Evolutionary conservation across 2,329 filamentous ascomycete species (phyloP).

Genomic region (Aspergillus pseudoterreus): DNA sequence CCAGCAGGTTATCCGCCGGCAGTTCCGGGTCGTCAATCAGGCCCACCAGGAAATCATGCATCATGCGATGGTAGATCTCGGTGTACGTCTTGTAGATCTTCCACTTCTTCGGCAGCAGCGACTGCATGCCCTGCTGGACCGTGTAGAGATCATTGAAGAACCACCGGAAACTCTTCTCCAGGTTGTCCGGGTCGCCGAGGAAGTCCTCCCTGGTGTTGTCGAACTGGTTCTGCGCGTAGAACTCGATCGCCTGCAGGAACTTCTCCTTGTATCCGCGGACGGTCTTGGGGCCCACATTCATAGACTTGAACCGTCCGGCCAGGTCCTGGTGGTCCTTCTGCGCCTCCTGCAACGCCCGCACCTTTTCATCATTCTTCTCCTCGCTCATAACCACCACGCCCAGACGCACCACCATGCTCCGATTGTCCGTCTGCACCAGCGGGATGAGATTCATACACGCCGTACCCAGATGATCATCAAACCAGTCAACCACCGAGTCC

Average conservation of each 20-base stretch:
- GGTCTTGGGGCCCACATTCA: constrained; percentile 87
- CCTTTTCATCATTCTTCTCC: constrained; percentile 91
- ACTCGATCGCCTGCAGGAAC: constrained; percentile 75
- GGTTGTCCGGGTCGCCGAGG: constrained; percentile 71
- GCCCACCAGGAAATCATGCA: constrained; percentile 87
- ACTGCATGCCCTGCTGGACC: constrained; percentile 87
- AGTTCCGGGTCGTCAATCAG: constrained; percentile 80
- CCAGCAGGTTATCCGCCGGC: constrained; percentile 81
- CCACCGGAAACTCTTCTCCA: constrained; percentile 90
- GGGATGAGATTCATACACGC: constrained; percentile 88
- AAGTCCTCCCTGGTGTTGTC: constrained; percentile 69
- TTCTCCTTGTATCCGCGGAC: constrained; percentile 96
- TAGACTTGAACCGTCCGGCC: constrained; percentile 87
- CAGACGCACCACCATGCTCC: constrained; percentile 82
- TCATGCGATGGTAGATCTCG: constrained; percentile 84
- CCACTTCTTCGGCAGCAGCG: constrained; percentile 94
- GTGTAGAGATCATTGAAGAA: constrained; percentile 97
- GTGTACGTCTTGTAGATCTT: constrained; percentile 88
- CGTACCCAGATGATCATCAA: constrained; percentile 88
- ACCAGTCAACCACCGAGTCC: constrained; percentile 86
- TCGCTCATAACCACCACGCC: constrained; percentile 92
- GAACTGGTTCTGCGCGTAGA: constrained; percentile 71
- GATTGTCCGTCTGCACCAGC: constrained; percentile 80
- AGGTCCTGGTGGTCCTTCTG: constrained; percentile 95
- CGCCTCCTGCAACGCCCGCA: constrained; percentile 86